These are phyloP conservation scores for Podila epicladia DNA, from an alignment of 192 early-diverging fungal species.

Conservation along the genomic window DNA sequence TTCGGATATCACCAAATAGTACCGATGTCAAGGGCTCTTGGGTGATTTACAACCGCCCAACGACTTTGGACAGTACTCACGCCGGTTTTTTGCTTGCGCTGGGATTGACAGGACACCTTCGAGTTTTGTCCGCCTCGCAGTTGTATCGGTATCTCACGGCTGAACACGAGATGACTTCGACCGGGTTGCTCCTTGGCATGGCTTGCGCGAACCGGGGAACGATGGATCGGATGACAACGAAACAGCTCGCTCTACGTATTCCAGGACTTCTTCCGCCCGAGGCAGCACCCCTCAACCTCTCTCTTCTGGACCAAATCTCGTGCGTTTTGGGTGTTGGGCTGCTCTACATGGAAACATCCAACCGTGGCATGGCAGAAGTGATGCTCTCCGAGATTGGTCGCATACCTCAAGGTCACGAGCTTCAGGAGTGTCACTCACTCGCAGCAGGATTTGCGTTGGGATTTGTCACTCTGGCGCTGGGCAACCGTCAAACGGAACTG, in stretches of 20 bases:
- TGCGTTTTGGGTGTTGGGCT: constrained; percentile 83
- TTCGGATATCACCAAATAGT: constrained; percentile 69
- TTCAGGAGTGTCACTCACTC: constrained; percentile 75
- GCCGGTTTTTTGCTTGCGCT: constrained; percentile 86
- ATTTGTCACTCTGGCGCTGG: constrained; percentile 78
- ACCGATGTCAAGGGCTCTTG: constrained; percentile 73
- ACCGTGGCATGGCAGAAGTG: constrained; percentile 76
- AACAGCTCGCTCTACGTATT: constrained; percentile 80
- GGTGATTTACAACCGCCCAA: constrained; percentile 80
- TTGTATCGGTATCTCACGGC: constrained; percentile 69
- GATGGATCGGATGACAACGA: constrained; percentile 68
- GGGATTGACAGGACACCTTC: constrained; percentile 82
- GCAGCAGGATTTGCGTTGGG: constrained; percentile 88
- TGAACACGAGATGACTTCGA: constrained; percentile 72
- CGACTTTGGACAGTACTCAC: constrained; percentile 65
- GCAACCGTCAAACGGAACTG: constrained; percentile 57
- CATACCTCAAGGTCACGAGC: constrained; percentile 30
- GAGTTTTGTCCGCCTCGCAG: constrained; percentile 70
- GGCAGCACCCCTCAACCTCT: constrained; percentile 68
- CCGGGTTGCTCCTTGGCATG: constrained; percentile 82
- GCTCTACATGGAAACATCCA: constrained; percentile 72
- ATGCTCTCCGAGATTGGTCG: constrained; percentile 76
- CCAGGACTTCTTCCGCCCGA: constrained; percentile 71
- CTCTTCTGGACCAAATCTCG: constrained; percentile 71
- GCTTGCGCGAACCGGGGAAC: constrained; percentile 76